These are phyloP conservation scores for barrel medic (Medicago truncatula) DNA, from an alignment of 306 rosid genomes.

Conservation along the genomic window DNA sequence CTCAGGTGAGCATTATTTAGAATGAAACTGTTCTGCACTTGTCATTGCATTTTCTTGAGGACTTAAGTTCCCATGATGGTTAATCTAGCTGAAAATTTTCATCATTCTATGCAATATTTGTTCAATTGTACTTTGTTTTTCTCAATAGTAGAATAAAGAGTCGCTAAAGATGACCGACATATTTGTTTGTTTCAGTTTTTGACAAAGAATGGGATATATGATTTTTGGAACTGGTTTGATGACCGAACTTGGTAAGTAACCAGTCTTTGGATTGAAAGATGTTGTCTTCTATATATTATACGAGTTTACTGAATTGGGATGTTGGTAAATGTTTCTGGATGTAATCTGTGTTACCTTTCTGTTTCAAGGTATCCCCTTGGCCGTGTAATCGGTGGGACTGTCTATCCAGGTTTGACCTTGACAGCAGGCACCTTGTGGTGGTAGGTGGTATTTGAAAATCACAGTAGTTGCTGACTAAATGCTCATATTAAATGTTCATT, in stretches of 20 bases:
- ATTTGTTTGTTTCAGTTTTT: slow-evolving; percentile 79
- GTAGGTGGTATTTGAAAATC: slow-evolving; percentile 60
- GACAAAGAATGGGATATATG: slow-evolving; percentile 94
- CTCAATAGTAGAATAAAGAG: slow-evolving; percentile 22
- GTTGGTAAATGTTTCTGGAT: slow-evolving; percentile 41
- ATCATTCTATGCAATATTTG: neutral
- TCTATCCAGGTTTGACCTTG: slow-evolving; percentile 96
- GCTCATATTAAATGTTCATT: slow-evolving; percentile 13
- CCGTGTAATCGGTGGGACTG: slow-evolving; percentile 98
- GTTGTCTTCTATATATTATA: slow-evolving; percentile 7
- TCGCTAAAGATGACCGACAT: slow-evolving; percentile 39
- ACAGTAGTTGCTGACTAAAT: slow-evolving; percentile 27
- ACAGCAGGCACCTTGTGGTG: slow-evolving; percentile 94
- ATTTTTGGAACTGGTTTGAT: slow-evolving; percentile 99
- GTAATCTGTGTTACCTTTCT: slow-evolving; percentile 19
- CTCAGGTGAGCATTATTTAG: slow-evolving; percentile 76
- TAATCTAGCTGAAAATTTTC: slow-evolving; percentile 23
- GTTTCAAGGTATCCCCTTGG: slow-evolving; percentile 97
- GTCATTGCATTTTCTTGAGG: slow-evolving; percentile 6
- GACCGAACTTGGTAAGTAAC: slow-evolving; percentile 90
- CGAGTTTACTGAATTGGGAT: slow-evolving; percentile 6
- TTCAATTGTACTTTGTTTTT: slow-evolving; percentile 24
- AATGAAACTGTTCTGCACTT: slow-evolving; percentile 29
- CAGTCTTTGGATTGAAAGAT: slow-evolving; percentile 6
- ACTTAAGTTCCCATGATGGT: slow-evolving; percentile 25